A percentile compares a stretch with the other conserved stretches of the same genome.
Conservation (phyloP, 495 filamentous ascomycete species). For the Cladorrhinum samala region DNA sequence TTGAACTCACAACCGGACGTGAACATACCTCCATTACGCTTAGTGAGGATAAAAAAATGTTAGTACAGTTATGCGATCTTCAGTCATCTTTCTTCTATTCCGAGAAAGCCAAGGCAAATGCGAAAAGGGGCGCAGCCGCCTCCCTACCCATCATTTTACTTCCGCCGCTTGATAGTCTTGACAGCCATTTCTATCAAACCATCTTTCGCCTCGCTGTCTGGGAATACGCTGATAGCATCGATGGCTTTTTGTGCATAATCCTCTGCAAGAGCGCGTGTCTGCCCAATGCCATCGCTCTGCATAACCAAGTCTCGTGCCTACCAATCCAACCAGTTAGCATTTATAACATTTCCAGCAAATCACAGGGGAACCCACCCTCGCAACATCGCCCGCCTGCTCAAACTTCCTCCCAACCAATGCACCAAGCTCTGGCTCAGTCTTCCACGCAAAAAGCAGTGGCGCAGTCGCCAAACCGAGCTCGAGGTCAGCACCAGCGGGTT, state of each 20-base stretch:
- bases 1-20: too few species aligned
- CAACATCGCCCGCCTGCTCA: conserved; percentile 71
- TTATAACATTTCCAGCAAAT: neutral
- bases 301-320: conserved; percentile 82
- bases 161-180: conserved; percentile 83
- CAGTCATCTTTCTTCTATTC: conserved; percentile 14
- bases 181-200: conserved; percentile 88
- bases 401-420: conserved; percentile 90
- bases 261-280: conserved; percentile 81
- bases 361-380: conserved; percentile 51
- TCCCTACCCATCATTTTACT: conserved; percentile 39
- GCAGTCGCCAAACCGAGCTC: conserved; percentile 95
- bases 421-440: conserved; percentile 76
- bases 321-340: conserved; percentile 12
- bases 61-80: neutral
- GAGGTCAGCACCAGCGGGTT: conserved; percentile 89
- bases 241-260: conserved; percentile 88
- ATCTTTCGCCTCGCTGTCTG: conserved; percentile 84
- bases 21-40: neutral
- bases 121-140: too few species aligned
- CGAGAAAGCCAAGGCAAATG: too few species aligned
- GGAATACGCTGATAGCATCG: conserved; percentile 71
- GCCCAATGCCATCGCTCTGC: conserved; percentile 77
- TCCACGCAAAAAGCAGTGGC: conserved; percentile 93
- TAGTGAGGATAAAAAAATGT: neutral